Percentiles rank a stretch among this genome's conserved stretches.
Conservation (phyloP, 2,329 filamentous ascomycete species). For the Paraphaeosphaeria sporulosa region DNA sequence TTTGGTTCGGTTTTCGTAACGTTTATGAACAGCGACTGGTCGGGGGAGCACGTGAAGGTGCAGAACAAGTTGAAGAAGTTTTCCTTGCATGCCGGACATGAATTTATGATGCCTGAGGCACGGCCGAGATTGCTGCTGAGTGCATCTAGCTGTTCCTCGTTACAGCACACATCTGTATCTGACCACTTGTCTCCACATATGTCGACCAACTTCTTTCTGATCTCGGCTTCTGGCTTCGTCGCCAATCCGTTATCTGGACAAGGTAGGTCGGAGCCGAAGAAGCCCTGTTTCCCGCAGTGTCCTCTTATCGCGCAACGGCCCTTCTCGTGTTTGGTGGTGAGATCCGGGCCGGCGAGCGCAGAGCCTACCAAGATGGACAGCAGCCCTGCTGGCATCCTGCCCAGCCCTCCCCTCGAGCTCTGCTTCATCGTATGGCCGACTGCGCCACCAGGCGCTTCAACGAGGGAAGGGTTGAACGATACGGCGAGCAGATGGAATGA, state of each 20-base stretch:
- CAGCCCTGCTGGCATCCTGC: constrained; percentile 35
- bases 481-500: not conserved
- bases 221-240: constrained; percentile 72
- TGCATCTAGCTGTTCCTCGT: constrained; percentile 78
- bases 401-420: constrained; percentile 31
- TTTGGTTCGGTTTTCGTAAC: constrained; percentile 77
- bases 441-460: constrained; percentile 25
- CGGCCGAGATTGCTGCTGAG: constrained; percentile 86
- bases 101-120: constrained; percentile 86
- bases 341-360: constrained; percentile 39
- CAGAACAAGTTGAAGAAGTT: constrained; percentile 99
- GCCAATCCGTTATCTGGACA: constrained; percentile 92
- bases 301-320: constrained; percentile 91
- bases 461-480: not conserved
- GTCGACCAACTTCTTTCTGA: constrained; percentile 79
- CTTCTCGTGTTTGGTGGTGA: constrained; percentile 73
- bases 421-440: constrained; percentile 29
- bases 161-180: constrained; percentile 84
- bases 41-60: constrained; percentile 96
- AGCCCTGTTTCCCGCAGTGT: constrained; percentile 87
- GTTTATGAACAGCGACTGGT: constrained; percentile 95
- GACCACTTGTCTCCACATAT: constrained; percentile 91
- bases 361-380: constrained; percentile 38
- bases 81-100: constrained; percentile 94
- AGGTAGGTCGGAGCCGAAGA: constrained; percentile 88